Evolutionary conservation across 1,284 basidiomycete species (phyloP).

Genomic region (Hypsizygus ulmarius): DNA sequence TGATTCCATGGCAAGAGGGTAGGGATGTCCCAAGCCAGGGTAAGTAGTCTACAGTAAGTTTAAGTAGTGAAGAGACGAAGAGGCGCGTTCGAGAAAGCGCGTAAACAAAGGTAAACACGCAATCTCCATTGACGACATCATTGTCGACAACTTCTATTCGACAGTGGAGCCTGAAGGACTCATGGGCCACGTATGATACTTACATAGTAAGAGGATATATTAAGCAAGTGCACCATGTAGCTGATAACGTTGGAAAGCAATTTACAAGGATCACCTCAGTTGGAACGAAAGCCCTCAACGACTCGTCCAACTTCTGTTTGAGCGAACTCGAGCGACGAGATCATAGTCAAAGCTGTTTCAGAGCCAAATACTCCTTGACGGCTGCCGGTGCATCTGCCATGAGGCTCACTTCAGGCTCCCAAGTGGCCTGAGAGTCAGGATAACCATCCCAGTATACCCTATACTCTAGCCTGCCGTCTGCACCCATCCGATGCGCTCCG

Average conservation of each 20-base stretch:
- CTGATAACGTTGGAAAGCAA: background rate
- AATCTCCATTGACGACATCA: background rate
- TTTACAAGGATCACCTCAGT: too few species aligned
- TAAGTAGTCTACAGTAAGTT: too few species aligned
- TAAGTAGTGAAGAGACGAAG: constrained; percentile 2
- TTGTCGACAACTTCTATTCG: too few species aligned
- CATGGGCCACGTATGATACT: background rate
- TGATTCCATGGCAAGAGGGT: constrained; percentile 31
- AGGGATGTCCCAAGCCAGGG: background rate
- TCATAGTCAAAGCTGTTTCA: background rate
- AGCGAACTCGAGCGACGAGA: too few species aligned
- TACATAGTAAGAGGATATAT: background rate
- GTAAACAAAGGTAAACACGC: constrained; percentile 22
- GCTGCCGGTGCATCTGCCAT: constrained; percentile 43
- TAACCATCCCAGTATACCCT: constrained; percentile 64
- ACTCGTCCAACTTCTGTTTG: background rate
- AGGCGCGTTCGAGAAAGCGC: constrained; percentile 19
- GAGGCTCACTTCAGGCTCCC: constrained; percentile 53
- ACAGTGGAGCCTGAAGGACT: too few species aligned
- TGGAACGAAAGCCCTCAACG: too few species aligned
- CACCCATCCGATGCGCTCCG: constrained; percentile 32
- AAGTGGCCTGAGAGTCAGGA: constrained; percentile 52
- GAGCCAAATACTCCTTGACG: constrained; percentile 37
- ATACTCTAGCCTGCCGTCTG: constrained; percentile 39
- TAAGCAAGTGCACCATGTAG: background rate